Evolutionary conservation across 176 grass and related monocot genomes (phyloP), one percentile per base, ranked within the genome.

Genomic region (Urochloa ruziziensis): DNA sequence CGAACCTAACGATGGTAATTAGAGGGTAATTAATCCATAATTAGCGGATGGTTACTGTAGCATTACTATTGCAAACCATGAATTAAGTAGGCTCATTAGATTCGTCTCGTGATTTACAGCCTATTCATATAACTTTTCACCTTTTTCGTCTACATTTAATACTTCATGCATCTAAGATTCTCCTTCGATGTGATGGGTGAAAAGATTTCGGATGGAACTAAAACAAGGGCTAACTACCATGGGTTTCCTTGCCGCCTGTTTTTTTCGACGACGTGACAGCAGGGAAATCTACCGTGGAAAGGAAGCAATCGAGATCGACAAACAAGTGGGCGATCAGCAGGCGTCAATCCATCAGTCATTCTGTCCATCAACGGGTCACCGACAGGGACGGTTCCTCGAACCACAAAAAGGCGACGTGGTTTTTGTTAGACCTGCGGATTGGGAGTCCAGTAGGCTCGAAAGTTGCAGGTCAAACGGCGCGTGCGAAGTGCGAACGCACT

Each of bases 331-430:
- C 54, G 0, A 57, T 70, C 33, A 70, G n/a, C 33, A 70, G n/a
- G 35, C 16, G 65, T 70, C 66, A 44, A 59, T 70, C 66, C 66
- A 58, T 59, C 58, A 21, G 24, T 62, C 59, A 63, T 27, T 42
- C 63, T 57, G 65, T 39, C 64, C 79, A 62, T 72, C 34, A 2
- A 29, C 14, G 66, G 39, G 37, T 67, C 74, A 47, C 49, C 73
- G 37, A 77, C 17, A 68, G 24, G 73, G 73, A 69, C 37, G 21
- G 73, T 77, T 69, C 74, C 51, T 85, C 16, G 62, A 85, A 70
- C 63, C 51, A 77, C 37, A 27, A 15, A 36, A 28, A 46, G 19
- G 4, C 4, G 13, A 0, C 18, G 13, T 35, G 63, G 5, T 19
- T 37, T 39, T 12, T 47, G 30, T 16, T 19, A 42, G n/a, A n/a